A percentile compares a stretch with the other conserved stretches of the same genome.
phyloP scores from a whole-genome alignment of 1,139 yeast genomes.

The Arxiozyma telluris region DNA sequence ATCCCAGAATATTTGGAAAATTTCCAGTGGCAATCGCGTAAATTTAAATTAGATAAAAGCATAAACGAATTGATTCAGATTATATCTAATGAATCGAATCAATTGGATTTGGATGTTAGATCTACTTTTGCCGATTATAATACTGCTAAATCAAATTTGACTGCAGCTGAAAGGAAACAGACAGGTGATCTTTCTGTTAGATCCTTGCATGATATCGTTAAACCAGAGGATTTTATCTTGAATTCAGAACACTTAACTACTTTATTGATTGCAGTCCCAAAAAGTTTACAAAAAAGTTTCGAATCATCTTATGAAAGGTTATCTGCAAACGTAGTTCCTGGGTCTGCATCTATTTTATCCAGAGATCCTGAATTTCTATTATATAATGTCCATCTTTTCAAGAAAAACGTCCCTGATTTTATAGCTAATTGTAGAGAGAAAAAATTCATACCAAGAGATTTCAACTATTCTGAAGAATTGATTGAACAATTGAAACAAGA shows the following conservation, averaged over 20 bases:
- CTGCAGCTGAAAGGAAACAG: slow-evolving; percentile 85
- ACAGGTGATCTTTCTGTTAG: slow-evolving; percentile 89
- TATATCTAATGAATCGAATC: slow-evolving; percentile 68
- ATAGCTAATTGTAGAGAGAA: slow-evolving; percentile 66
- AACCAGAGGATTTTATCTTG: slow-evolving; percentile 73
- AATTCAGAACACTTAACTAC: slow-evolving; percentile 82
- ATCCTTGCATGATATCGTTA: slow-evolving; percentile 82
- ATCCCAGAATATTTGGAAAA: slow-evolving; percentile 53
- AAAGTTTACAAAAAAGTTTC: slow-evolving; percentile 50
- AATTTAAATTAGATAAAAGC: slow-evolving; percentile 78
- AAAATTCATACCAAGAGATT: slow-evolving; percentile 91
- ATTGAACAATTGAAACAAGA: slow-evolving; percentile 69
- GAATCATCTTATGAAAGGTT: slow-evolving; percentile 65
- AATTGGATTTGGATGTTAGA: slow-evolving; percentile 77
- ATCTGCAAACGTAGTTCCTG: slow-evolving; percentile 78
- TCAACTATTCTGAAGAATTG: slow-evolving; percentile 71
- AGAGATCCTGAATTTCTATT: slow-evolving; percentile 66
- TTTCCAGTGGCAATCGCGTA: slow-evolving; percentile 81
- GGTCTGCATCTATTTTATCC: slow-evolving; percentile 65
- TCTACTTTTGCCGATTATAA: slow-evolving; percentile 61
- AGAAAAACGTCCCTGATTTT: slow-evolving; percentile 67
- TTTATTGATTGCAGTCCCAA: slow-evolving; percentile 79
- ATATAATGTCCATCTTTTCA: slow-evolving; percentile 76
- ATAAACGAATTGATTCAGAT: slow-evolving; percentile 63
- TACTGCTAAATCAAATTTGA: slow-evolving; percentile 71